Evolutionary conservation across 164 flowering plant genomes (phyloP).

Genomic region (Vitis amurensis): DNA sequence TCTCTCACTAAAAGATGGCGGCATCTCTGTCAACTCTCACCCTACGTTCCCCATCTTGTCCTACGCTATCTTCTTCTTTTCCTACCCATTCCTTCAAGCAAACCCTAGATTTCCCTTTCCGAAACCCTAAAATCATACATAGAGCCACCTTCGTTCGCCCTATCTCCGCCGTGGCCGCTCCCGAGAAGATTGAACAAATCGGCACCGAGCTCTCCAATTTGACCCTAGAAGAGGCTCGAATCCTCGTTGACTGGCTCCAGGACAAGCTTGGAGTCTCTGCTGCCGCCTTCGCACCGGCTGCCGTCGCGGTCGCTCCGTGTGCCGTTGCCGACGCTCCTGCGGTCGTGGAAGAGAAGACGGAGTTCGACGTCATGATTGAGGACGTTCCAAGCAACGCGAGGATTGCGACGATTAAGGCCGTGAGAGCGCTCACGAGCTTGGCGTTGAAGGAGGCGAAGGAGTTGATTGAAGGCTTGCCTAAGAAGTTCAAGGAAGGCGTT

Average conservation of each 20-base stretch:
- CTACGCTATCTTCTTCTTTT: slow-evolving; percentile 21
- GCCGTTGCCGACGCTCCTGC: slow-evolving; percentile 41
- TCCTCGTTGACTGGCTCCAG: slow-evolving; percentile 75
- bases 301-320: slow-evolving; percentile 49
- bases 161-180: slow-evolving; percentile 49
- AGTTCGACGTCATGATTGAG: slow-evolving; percentile 87
- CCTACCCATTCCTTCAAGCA: slow-evolving; percentile 21
- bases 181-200: slow-evolving; percentile 62
- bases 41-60: slow-evolving; percentile 31
- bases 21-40: slow-evolving; percentile 37
- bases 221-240: slow-evolving; percentile 68
- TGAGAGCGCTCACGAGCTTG: slow-evolving; percentile 77
- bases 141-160: slow-evolving; percentile 45
- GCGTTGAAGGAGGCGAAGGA: slow-evolving; percentile 98
- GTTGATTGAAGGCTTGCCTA: slow-evolving; percentile 88
- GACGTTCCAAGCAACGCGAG: slow-evolving; percentile 89
- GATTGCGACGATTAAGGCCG: slow-evolving; percentile 86
- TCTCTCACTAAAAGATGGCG: slow-evolving; percentile 20
- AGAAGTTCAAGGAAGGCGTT: slow-evolving; percentile 82
- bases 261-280: slow-evolving; percentile 93
- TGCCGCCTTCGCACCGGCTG: slow-evolving; percentile 78
- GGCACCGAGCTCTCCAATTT: slow-evolving; percentile 58
- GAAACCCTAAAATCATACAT: slow-evolving; percentile 30
- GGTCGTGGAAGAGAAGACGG: slow-evolving; percentile 91
- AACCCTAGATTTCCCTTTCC: slow-evolving; percentile 9